Evolutionary conservation across 768 basidiomycete species (phyloP), one percentile per base, ranked within the genome.

Genomic region (Tricholoma saponaceum): DNA sequence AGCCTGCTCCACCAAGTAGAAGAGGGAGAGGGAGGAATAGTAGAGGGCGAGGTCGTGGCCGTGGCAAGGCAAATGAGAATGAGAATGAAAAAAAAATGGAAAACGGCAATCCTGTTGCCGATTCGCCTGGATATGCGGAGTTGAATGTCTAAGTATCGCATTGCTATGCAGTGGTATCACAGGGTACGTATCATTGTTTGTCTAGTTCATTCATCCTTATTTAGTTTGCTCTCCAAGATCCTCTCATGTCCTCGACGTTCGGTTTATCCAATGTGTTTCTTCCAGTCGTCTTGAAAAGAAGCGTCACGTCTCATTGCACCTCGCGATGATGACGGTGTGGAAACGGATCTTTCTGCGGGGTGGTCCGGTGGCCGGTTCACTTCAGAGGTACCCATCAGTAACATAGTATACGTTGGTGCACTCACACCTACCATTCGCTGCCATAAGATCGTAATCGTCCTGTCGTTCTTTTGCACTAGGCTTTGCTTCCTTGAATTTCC

Each of bases 401-500:
- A 41, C 23, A 32, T 1, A 33, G 7, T 33, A 54, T 12, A 43
- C 49, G 18, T 57, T 56, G 55, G 41, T 59, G 47, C 64, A 67
- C 53, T 62, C 66, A 49, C 58, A 60, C 60, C 74, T 60, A 33
- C 66, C 72, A 54, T 67, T 62, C 60, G 73, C 70, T 7, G 70
- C 74, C 20, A 68, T 63, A 3, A 72, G 72, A 53, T 58, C 62
- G 56, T 74, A 76, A 41, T 60, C 59, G 58, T 68, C 69, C 66
- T 69, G 67, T 57, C 80, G 66, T 58, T 68, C 66, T n/a, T 66
- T 64, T 3, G 69, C 67, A 10, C 63, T 61, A 23, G 56, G 46
- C 41, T 72, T 67, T 25, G 73, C 69, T 13, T 70, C 67, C n/a
- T 72, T 65, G 66, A 80, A 83, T 37, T 62, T 69, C 51, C 62